A percentile compares a stretch with the other conserved stretches of the same genome.
Conservation (phyloP, 352 stramenopile genomes). For the Globisporangium mamillatum region DNA sequence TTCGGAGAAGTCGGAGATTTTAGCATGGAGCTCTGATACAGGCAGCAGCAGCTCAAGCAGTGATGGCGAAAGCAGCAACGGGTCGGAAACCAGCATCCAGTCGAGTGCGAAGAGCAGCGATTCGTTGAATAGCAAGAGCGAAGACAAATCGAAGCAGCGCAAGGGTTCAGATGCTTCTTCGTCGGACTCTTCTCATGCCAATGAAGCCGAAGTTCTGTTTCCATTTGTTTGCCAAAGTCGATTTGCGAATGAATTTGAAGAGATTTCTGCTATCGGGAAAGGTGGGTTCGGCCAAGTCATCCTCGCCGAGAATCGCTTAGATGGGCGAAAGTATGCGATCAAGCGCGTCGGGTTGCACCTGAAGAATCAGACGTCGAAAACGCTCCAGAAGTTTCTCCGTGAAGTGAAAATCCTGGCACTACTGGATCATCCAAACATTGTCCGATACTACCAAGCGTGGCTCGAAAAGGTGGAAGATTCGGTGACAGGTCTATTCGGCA, state of each 20-base stretch:
- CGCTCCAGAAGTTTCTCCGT: slow-evolving; percentile 90
- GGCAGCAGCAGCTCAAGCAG: slow-evolving; percentile 21
- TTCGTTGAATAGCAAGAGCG: slow-evolving; percentile 7
- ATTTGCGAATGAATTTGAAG: slow-evolving; percentile 83
- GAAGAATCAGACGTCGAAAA: slow-evolving; percentile 88
- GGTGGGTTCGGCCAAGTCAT: slow-evolving; percentile 95
- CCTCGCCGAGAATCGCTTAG: slow-evolving; percentile 91
- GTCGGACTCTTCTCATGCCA: slow-evolving; percentile 40
- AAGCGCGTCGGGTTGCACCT: slow-evolving; percentile 87
- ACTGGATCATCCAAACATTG: slow-evolving; percentile 92
- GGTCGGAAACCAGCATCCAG: slow-evolving; percentile 5
- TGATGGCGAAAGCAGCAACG: slow-evolving; percentile 14
- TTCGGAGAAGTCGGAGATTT: slow-evolving; percentile 31
- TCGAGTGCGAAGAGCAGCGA: slow-evolving; percentile 16
- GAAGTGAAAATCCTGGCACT: slow-evolving; percentile 92
- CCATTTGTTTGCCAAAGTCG: slow-evolving; percentile 83
- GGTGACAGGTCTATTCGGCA: slow-evolving; percentile 18
- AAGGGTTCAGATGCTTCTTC: slow-evolving; percentile 54
- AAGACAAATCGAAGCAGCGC: slow-evolving; percentile 19
- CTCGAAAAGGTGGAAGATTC: slow-evolving; percentile 82
- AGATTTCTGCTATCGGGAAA: slow-evolving; percentile 87
- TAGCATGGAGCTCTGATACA: slow-evolving; percentile 39
- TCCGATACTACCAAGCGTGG: slow-evolving; percentile 92
- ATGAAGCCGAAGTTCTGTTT: slow-evolving; percentile 72
- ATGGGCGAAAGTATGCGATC: slow-evolving; percentile 92